phyloP scores from a whole-genome alignment of 1,284 basidiomycete species.

The Boletus semigastroideus region DNA sequence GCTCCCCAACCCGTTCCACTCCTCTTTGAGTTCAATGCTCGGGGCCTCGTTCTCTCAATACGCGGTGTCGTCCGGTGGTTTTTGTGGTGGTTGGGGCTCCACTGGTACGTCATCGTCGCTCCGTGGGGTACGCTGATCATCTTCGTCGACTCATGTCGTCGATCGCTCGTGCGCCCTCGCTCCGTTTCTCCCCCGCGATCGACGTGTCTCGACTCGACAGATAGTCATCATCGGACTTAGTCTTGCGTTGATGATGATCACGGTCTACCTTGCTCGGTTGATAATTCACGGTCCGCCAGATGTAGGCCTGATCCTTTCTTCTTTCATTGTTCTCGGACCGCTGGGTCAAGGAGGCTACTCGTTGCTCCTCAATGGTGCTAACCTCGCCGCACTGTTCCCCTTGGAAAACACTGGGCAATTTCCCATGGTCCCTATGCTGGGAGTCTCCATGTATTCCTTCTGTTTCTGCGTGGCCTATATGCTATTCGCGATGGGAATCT shows the following conservation, averaged over 20 bases:
- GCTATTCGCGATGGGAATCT: constrained; percentile 48
- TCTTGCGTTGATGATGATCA: constrained; percentile 48
- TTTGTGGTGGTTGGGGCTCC: too few species aligned
- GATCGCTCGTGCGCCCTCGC: too few species aligned
- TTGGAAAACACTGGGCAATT: constrained; percentile 32
- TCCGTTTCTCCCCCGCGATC: too few species aligned
- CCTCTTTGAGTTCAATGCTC: too few species aligned
- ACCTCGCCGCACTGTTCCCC: constrained; percentile 43
- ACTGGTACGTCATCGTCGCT: too few species aligned
- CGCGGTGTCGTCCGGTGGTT: too few species aligned
- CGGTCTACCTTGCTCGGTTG: constrained; percentile 43
- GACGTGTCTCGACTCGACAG: too few species aligned
- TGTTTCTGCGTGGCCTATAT: constrained; percentile 43
- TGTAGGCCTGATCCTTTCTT: constrained; percentile 44
- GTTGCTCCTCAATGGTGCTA: constrained; percentile 49
- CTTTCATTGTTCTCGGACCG: constrained; percentile 44
- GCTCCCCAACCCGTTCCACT: too few species aligned
- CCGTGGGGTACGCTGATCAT: too few species aligned
- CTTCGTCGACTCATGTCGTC: too few species aligned
- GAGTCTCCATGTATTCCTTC: constrained; percentile 39
- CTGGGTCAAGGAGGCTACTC: constrained; percentile 55
- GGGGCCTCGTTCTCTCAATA: too few species aligned
- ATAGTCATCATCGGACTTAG: constrained; percentile 55
- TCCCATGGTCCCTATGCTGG: constrained; percentile 32
- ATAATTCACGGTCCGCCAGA: constrained; percentile 42